Conservation (phyloP, 2,329 filamentous ascomycete genomes). For the Phyllosticta citribraziliensis region DNA sequence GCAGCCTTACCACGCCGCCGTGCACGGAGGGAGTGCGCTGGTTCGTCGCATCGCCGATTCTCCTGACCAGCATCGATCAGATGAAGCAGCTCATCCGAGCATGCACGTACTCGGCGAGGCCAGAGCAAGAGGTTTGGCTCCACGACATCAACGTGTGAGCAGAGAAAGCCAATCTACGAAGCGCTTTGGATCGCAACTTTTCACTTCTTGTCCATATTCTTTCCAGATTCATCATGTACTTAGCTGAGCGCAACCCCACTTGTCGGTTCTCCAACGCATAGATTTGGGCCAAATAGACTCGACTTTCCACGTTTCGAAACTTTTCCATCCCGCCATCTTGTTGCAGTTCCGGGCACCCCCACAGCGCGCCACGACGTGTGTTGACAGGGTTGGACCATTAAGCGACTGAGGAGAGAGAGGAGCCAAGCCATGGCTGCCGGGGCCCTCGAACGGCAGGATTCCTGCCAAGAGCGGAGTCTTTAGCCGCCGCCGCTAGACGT, state of each 20-base stretch:
- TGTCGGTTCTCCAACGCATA: neutral
- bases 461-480: neutral
- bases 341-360: neutral
- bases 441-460: neutral
- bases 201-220: neutral
- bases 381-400: neutral
- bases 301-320: neutral
- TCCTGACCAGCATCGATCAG: conserved; percentile 37
- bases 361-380: neutral
- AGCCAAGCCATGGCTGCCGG: neutral
- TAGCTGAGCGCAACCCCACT: neutral
- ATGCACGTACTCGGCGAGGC: conserved; percentile 36
- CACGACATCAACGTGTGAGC: conserved; percentile 35
- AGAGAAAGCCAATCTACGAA: neutral
- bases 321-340: neutral
- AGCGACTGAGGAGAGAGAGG: neutral
- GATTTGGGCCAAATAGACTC: neutral
- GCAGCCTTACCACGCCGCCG: conserved; percentile 39
- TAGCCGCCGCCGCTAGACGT: neutral
- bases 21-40: conserved; percentile 39
- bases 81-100: conserved; percentile 38
- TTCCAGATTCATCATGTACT: neutral
- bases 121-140: conserved; percentile 38
- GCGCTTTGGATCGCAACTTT: neutral
- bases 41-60: conserved; percentile 33